Percentiles rank a stretch among this genome's conserved stretches.
Evolutionary conservation across 768 basidiomycete genomes (phyloP).

Genomic region (Termitomyces sp.): DNA sequence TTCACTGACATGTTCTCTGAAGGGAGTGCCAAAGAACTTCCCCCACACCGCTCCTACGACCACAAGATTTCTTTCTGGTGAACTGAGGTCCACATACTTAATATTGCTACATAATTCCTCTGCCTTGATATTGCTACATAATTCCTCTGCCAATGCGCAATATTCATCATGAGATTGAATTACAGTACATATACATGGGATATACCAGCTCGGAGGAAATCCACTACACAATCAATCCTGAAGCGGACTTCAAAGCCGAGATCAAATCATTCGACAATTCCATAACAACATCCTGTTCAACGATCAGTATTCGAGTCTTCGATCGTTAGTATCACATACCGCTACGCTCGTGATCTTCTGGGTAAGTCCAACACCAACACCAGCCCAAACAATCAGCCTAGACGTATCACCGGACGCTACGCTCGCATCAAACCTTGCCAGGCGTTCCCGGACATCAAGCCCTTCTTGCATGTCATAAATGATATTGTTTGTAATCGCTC

Average conservation of each 20-base stretch:
- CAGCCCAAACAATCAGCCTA: slow-evolving; percentile 39
- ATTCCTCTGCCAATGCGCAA: no score
- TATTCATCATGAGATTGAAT: no score
- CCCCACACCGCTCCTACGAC: no score
- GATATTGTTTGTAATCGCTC: slow-evolving; percentile 3
- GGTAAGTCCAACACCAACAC: slow-evolving; percentile 34
- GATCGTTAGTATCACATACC: background rate
- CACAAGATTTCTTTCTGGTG: no score
- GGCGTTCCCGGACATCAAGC: slow-evolving; percentile 24
- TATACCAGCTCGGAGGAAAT: no score
- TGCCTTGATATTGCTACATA: no score
- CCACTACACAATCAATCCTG: background rate
- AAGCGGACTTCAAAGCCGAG: background rate
- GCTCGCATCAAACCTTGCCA: slow-evolving; percentile 25
- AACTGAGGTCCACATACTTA: no score
- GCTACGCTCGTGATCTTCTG: slow-evolving; percentile 9
- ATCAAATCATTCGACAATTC: background rate
- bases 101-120: no score
- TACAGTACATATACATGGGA: no score
- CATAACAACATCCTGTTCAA: background rate
- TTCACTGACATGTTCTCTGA: no score
- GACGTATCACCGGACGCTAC: slow-evolving; percentile 26
- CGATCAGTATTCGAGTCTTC: background rate
- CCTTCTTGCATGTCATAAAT: slow-evolving; percentile 20
- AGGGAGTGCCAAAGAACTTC: no score